phyloP scores from a whole-genome alignment of 371 early-diverging fungal species.

The Smittium culicis region DNA sequence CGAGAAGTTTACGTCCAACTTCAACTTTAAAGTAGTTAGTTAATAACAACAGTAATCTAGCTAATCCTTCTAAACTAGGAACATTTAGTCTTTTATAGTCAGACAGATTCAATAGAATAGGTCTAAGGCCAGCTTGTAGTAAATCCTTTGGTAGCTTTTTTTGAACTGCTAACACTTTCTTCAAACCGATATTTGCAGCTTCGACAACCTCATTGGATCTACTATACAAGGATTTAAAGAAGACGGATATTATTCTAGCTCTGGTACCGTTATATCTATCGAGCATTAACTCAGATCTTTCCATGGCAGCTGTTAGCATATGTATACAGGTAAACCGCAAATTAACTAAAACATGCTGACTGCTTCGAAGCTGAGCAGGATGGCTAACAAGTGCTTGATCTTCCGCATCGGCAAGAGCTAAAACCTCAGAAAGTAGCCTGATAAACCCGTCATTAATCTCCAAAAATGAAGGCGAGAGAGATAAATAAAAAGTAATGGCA shows the following conservation, averaged over 20 bases:
- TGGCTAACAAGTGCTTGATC: slow-evolving; percentile 86
- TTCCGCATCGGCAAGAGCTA: slow-evolving; percentile 93
- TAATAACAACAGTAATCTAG: slow-evolving; percentile 78
- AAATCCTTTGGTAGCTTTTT: slow-evolving; percentile 90
- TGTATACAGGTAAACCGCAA: slow-evolving; percentile 90
- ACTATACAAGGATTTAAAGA: slow-evolving; percentile 92
- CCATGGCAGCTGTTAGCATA: slow-evolving; percentile 83
- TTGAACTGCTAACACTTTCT: slow-evolving; percentile 69
- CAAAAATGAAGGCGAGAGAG: slow-evolving; percentile 77
- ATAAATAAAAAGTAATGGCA: slow-evolving; percentile 90
- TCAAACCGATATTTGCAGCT: slow-evolving; percentile 83
- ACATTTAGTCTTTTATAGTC: slow-evolving; percentile 88
- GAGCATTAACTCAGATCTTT: slow-evolving; percentile 50
- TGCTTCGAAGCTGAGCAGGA: slow-evolving; percentile 65
- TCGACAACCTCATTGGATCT: slow-evolving; percentile 87
- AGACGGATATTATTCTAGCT: slow-evolving; percentile 84
- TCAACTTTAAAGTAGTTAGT: slow-evolving; percentile 97
- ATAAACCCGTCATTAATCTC: slow-evolving; percentile 84
- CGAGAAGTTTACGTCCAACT: slow-evolving; percentile 92
- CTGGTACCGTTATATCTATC: slow-evolving; percentile 59
- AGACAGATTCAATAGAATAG: slow-evolving; percentile 84
- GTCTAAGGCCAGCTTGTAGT: slow-evolving; percentile 89
- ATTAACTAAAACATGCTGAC: slow-evolving; percentile 57
- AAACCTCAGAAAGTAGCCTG: slow-evolving; percentile 77
- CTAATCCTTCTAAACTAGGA: slow-evolving; percentile 82